Evolutionary conservation across 2,329 filamentous ascomycete genomes (phyloP).

Genomic region (Microcera coccophila): DNA sequence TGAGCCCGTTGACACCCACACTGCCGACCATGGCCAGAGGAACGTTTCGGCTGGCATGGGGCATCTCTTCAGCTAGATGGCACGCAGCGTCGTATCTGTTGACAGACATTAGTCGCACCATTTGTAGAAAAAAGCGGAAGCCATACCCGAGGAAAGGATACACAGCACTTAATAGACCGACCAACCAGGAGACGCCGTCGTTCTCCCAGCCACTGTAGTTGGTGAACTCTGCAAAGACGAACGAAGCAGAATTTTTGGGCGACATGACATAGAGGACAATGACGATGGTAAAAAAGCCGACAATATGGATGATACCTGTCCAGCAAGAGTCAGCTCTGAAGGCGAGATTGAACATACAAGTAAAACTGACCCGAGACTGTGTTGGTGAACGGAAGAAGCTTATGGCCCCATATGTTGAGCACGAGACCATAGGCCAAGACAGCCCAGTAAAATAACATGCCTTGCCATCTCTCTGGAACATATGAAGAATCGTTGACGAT

Average conservation of each 20-base stretch:
- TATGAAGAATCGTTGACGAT: slow-evolving; percentile 41
- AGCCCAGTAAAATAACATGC: slow-evolving; percentile 46
- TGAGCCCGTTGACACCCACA: slow-evolving; percentile 40
- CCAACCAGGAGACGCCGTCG: slow-evolving; percentile 32
- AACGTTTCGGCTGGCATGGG: slow-evolving; percentile 31
- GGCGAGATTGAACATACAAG: not conserved
- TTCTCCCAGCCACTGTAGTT: slow-evolving; percentile 32
- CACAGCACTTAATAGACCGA: slow-evolving; percentile 30
- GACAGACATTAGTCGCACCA: not conserved
- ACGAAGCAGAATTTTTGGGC: slow-evolving; percentile 25
- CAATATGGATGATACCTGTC: slow-evolving; percentile 27
- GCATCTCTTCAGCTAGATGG: slow-evolving; percentile 34
- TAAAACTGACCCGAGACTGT: slow-evolving; percentile 14
- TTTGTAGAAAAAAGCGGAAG: too few relatives aligned
- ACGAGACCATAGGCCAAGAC: slow-evolving; percentile 35
- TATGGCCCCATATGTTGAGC: slow-evolving; percentile 42
- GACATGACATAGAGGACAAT: slow-evolving; percentile 30
- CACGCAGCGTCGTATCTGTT: slow-evolving; percentile 33
- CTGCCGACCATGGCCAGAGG: slow-evolving; percentile 34
- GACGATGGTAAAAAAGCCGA: slow-evolving; percentile 26
- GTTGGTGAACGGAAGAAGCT: slow-evolving; percentile 36
- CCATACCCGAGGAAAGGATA: slow-evolving; percentile 34
- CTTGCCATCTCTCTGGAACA: slow-evolving; percentile 40
- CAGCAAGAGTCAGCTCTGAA: not conserved
- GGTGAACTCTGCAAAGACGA: slow-evolving; percentile 31